Evolutionary conservation across 306 rosid genomes (phyloP).

Genomic region (Cyamopsis tetragonoloba): DNA sequence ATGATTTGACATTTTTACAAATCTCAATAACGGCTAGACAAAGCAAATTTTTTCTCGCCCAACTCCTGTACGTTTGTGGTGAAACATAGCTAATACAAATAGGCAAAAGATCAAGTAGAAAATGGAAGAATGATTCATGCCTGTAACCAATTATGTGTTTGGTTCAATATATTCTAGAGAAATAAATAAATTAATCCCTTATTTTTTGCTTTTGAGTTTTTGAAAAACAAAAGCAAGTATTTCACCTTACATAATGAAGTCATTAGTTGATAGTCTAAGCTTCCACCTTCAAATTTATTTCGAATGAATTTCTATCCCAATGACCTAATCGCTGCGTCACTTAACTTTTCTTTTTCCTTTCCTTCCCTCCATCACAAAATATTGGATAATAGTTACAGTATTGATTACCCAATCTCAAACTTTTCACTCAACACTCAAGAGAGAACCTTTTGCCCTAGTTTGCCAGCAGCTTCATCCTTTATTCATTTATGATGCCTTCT

Average conservation of each 20-base stretch:
- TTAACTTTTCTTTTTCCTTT: neutral
- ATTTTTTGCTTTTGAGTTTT: too few relatives aligned
- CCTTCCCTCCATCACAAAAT: neutral
- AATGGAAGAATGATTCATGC: neutral
- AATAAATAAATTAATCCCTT: too few relatives aligned
- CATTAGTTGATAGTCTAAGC: neutral
- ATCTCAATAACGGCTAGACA: too few relatives aligned
- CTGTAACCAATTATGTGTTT: neutral
- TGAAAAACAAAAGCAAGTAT: too few relatives aligned
- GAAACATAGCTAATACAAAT: too few relatives aligned
- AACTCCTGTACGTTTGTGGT: too few relatives aligned
- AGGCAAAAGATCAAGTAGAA: neutral
- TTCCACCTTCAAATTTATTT: neutral
- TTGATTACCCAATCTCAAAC: neutral
- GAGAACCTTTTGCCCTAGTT: neutral
- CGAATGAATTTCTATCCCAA: slow-evolving; percentile 5
- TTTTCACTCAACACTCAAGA: neutral
- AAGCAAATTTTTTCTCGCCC: too few relatives aligned
- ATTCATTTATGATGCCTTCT: slow-evolving; percentile 8
- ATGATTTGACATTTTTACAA: too few relatives aligned
- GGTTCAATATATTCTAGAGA: too few relatives aligned
- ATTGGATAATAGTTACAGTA: neutral
- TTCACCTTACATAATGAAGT: neutral
- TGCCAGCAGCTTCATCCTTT: neutral
- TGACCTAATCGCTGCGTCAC: neutral